Percentiles rank a stretch among this genome's conserved stretches.
These are phyloP conservation scores for Sphaerobolus stellatus DNA, from an alignment of 1,284 basidiomycete species.

Conservation along the genomic window DNA sequence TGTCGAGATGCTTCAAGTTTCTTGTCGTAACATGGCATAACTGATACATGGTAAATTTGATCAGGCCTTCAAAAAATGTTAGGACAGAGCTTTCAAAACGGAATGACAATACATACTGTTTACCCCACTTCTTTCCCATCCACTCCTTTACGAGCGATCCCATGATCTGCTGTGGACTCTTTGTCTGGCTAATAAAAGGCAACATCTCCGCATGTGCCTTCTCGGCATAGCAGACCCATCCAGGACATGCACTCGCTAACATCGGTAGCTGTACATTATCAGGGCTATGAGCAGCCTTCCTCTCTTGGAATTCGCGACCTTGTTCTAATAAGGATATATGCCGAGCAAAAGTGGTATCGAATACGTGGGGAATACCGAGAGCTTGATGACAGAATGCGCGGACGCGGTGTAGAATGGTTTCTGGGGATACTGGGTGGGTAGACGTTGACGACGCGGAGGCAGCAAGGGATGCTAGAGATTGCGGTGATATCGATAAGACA, in stretches of 20 bases:
- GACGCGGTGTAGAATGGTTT: conserved; percentile 67
- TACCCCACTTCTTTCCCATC: conserved; percentile 70
- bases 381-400: conserved; percentile 57
- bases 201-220: conserved; percentile 95
- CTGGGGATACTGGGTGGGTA: conserved; percentile 49
- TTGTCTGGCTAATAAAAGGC: conserved; percentile 84
- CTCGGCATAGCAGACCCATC: conserved; percentile 99
- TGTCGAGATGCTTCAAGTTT: conserved; percentile 95
- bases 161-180: conserved; percentile 94
- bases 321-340: conserved; percentile 86
- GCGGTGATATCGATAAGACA: conserved; percentile 88
- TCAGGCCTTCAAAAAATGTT: conserved; percentile 53
- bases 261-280: conserved; percentile 64
- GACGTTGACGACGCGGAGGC: conserved; percentile 60
- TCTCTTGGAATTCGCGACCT: conserved; percentile 77
- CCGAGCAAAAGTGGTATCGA: conserved; percentile 93
- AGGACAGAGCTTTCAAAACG: neutral
- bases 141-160: conserved; percentile 90
- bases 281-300: conserved; percentile 35
- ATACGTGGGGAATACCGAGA: conserved; percentile 75
- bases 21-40: conserved; percentile 99
- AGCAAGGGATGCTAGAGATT: conserved; percentile 87
- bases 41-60: conserved; percentile 91
- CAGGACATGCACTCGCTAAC: conserved; percentile 94
- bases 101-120: conserved; percentile 30